Evolutionary conservation across 164 flowering plant genomes (phyloP).

Genomic region (Magnolia sinica): DNA sequence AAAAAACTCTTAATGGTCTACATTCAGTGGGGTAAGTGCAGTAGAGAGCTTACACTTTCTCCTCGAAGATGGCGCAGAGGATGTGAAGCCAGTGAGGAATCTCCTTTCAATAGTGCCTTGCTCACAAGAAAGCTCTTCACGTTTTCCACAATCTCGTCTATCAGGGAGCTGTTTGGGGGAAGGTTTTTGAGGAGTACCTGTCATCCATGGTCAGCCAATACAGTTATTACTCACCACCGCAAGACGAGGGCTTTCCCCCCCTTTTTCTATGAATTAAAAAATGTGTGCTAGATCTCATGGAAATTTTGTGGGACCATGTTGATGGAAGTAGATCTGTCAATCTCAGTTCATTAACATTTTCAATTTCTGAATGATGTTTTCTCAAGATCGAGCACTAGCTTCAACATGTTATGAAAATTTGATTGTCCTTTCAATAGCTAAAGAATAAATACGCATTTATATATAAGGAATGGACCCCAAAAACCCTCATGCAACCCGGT

Average conservation of each 20-base stretch:
- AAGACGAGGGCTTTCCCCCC: neutral
- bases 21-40: no score
- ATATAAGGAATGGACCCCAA: no score
- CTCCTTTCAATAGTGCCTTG: slow-evolving; percentile 59
- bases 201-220: neutral
- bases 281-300: neutral
- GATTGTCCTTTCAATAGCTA: no score
- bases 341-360: no score
- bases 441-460: no score
- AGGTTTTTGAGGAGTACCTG: slow-evolving; percentile 92
- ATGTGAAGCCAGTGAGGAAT: slow-evolving; percentile 4
- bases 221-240: neutral
- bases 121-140: slow-evolving; percentile 78
- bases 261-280: neutral
- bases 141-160: slow-evolving; percentile 75
- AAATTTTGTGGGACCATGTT: neutral
- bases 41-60: slow-evolving; percentile 30
- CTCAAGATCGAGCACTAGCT: no score
- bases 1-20: no score
- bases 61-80: slow-evolving; percentile 13
- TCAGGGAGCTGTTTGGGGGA: slow-evolving; percentile 83
- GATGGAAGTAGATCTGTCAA: neutral
- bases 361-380: no score
- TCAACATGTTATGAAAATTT: no score
- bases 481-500: no score